phyloP scores from a whole-genome alignment of 352 stramenopile species.

The Globisporangium sylvaticum region DNA sequence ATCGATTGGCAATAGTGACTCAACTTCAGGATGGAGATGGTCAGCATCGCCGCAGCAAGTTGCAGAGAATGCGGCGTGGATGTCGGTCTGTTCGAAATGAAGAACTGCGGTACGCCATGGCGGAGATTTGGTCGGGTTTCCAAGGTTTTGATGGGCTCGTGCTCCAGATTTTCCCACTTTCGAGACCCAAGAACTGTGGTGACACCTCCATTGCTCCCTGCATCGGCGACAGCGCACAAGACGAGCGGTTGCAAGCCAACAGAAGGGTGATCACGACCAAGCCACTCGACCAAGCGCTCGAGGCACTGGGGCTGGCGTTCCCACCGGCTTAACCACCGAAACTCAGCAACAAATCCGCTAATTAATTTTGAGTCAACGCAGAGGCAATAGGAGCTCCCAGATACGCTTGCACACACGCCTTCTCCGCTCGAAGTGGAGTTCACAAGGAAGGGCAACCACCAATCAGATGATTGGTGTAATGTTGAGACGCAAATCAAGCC shows the following conservation, averaged over 20 bases:
- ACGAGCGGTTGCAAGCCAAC: not conserved
- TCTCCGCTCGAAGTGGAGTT: too few relatives aligned
- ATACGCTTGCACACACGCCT: too few relatives aligned
- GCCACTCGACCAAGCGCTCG: not conserved
- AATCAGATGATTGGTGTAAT: too few relatives aligned
- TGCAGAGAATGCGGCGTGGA: not conserved
- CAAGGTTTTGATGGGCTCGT: slow-evolving; percentile 2
- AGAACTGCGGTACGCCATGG: not conserved
- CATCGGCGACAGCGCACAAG: too few relatives aligned
- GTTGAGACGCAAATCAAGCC: not conserved
- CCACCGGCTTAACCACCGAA: not conserved
- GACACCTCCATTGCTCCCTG: not conserved
- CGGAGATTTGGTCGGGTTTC: slow-evolving; percentile 8
- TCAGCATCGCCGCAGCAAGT: not conserved
- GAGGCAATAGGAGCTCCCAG: not conserved
- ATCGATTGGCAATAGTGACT: not conserved
- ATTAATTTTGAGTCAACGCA: not conserved
- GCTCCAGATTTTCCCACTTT: not conserved
- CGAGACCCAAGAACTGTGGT: not conserved
- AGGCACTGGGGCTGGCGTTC: not conserved
- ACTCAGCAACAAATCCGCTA: too few relatives aligned
- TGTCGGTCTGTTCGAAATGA: not conserved
- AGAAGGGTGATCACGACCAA: not conserved
- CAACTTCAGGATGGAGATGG: not conserved
- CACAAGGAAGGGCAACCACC: too few relatives aligned